Base-by-base conservation (phyloP, 2,329 filamentous ascomycete species). In the Aspergillus sp. region DNA sequence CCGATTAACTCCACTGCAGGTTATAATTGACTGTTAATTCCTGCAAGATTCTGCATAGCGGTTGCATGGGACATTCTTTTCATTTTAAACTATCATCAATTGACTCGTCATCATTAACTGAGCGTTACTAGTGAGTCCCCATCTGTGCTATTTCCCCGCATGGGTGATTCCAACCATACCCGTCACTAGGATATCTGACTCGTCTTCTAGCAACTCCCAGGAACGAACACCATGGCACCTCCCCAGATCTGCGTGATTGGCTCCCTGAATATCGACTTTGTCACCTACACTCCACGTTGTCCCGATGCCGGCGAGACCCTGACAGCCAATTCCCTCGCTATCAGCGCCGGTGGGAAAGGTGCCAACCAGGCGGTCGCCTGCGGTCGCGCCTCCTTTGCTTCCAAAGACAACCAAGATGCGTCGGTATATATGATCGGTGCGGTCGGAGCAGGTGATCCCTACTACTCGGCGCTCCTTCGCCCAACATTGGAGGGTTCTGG, bases 341-440 rank as follows among this genome's bases (percentile, higher is more conserved):
- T 89, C 38, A 92, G 90, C 47, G 88, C 90, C 30, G 95, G 94
- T 69, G 94, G 95, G 59, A 99, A 99, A 80, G 94, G 94, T 65
- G 92, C 93, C 62, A 98, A 98, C 81, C 94, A 98, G 80, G 93
- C 92, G 61, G 90, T 96, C 58, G 92, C 92, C 23, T 92, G 90
- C 78, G 90, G 89, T 54, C 90, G 94, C 64, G 36, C 66, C 72
- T 38, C 19, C 52, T 48, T 56, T 60, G 23, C 3, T 62, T 15
- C 50, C 64, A 21, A n/a, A 63, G 57, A 51, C 61, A 6, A 54
- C 65, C 17, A 65, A 64, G 5, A 69, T 44, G 73, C 83, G 32
- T 69, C 77, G 4, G 84, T 93, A 41, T 81, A 84, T 70, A 92
- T 94, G 89, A 77, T 91, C 19, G 90, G 90, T 52, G 87, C 88